A percentile compares a stretch with the other conserved stretches of the same genome.
Evolutionary conservation across 2,329 filamentous ascomycete genomes (phyloP).

Genomic region (Phialocephala subalpina): DNA sequence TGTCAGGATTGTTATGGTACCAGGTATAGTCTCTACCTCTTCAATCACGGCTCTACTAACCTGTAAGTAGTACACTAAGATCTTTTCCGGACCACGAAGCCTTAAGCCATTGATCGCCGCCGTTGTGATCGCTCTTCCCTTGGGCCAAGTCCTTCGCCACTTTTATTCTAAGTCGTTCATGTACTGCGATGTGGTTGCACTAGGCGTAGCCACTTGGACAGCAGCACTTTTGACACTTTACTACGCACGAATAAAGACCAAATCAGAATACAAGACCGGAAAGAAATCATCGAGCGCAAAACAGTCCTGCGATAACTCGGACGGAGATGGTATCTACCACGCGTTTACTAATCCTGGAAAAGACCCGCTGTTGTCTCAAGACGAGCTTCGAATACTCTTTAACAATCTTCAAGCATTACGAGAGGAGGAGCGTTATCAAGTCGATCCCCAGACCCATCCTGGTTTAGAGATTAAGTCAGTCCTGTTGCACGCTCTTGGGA

Average conservation of each 20-base stretch:
- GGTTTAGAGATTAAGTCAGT: conserved; percentile 52
- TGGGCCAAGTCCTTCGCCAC: conserved; percentile 22
- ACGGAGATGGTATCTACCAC: conserved; percentile 30
- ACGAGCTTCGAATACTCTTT: conserved; percentile 56
- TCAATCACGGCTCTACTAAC: background rate
- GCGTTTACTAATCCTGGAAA: conserved; percentile 36
- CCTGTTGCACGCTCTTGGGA: conserved; percentile 45
- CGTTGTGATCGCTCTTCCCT: conserved; percentile 20
- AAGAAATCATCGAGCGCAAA: conserved; percentile 8
- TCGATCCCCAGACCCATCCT: conserved; percentile 53
- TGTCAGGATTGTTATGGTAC: conserved; percentile 24
- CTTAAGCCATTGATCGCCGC: conserved; percentile 29
- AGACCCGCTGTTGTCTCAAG: conserved; percentile 57
- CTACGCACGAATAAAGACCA: conserved; percentile 57
- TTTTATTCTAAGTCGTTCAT: conserved; percentile 20
- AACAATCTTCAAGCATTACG: conserved; percentile 51
- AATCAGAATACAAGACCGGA: conserved; percentile 47
- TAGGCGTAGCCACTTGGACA: conserved; percentile 45
- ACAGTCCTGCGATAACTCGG: conserved; percentile 20
- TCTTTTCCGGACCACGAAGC: conserved; percentile 28
- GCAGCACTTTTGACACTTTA: conserved; percentile 56
- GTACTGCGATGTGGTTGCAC: conserved; percentile 24
- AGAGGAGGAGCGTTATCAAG: conserved; percentile 50
- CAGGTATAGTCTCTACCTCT: background rate
- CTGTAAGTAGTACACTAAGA: conserved; percentile 26